phyloP scores from a whole-genome alignment of 768 basidiomycete species.

The Mycena polygramma region DNA sequence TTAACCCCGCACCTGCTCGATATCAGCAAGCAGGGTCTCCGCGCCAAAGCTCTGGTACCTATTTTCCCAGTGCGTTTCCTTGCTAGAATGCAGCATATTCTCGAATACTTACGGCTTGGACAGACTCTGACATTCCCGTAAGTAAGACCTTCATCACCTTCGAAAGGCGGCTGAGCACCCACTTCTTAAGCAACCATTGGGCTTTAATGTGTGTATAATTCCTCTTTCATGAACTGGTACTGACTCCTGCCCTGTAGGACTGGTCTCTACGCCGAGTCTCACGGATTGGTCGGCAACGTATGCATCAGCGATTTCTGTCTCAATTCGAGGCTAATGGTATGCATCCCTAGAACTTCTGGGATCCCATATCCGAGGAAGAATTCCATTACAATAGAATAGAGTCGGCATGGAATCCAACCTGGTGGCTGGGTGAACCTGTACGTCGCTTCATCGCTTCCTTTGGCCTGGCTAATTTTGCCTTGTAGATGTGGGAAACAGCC shows the following conservation, averaged over 20 bases:
- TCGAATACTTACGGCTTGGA: background rate
- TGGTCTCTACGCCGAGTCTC: conserved; percentile 89
- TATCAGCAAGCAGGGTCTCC: conserved; percentile 85
- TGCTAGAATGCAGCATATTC: background rate
- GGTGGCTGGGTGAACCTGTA: conserved; percentile 95
- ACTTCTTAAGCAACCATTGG: conserved; percentile 84
- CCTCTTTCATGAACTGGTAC: conserved; percentile 4
- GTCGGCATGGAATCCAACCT: conserved; percentile 73
- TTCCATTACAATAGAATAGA: conserved; percentile 80
- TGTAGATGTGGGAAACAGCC: conserved; percentile 93
- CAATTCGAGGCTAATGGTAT: conserved; percentile 1
- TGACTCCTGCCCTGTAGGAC: conserved; percentile 65
- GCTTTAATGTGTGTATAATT: conserved; percentile 71
- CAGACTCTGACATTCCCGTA: conserved; percentile 93
- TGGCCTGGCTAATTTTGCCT: background rate
- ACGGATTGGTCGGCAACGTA: conserved; percentile 93
- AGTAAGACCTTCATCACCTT: conserved; percentile 44
- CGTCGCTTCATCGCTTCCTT: conserved; percentile 23
- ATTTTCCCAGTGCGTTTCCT: conserved; percentile 79
- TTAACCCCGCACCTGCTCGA: conserved; percentile 86
- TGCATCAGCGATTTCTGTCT: conserved; percentile 34
- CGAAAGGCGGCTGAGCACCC: conserved; percentile 17
- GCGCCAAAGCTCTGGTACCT: conserved; percentile 90
- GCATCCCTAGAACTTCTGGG: conserved; percentile 82
- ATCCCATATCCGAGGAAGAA: conserved; percentile 70